Percentiles rank a stretch among this genome's conserved stretches.
Evolutionary conservation across 495 filamentous ascomycete genomes (phyloP).

Genomic region (Clohesyomyces aquaticus): DNA sequence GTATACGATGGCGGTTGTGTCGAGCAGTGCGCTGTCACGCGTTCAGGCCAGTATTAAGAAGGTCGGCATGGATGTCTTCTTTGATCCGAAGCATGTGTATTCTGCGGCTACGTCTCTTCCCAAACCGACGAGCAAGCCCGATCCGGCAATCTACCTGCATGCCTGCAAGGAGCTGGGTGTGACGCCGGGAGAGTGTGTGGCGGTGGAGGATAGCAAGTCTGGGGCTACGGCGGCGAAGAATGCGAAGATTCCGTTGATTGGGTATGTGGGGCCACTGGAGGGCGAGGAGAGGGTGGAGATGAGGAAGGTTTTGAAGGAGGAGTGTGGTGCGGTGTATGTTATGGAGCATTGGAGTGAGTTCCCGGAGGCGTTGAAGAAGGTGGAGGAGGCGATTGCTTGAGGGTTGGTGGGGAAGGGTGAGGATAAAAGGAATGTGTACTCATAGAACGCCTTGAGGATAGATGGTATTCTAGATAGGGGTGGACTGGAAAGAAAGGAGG

Average conservation of each 20-base stretch:
- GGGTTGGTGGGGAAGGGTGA: background rate
- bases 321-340: slow-evolving; percentile 67
- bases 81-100: slow-evolving; percentile 73
- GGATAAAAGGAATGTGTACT: background rate
- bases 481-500: no score
- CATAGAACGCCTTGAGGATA: no score
- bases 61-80: slow-evolving; percentile 78
- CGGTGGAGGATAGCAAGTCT: slow-evolving; percentile 87
- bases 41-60: slow-evolving; percentile 80
- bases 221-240: slow-evolving; percentile 78
- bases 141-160: slow-evolving; percentile 87
- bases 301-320: slow-evolving; percentile 72
- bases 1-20: slow-evolving; percentile 85
- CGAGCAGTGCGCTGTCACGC: slow-evolving; percentile 73
- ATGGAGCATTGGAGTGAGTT: slow-evolving; percentile 91
- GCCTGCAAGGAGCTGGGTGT: slow-evolving; percentile 75
- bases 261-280: slow-evolving; percentile 86
- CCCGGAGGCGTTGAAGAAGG: slow-evolving; percentile 63
- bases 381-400: slow-evolving; percentile 37
- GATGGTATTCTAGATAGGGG: no score
- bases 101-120: slow-evolving; percentile 77
- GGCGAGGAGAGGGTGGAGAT: slow-evolving; percentile 53
- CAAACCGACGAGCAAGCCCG: slow-evolving; percentile 83
- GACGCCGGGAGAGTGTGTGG: slow-evolving; percentile 74
- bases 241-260: slow-evolving; percentile 79